Evolutionary conservation across 495 filamentous ascomycete genomes (phyloP).

Genomic region (Chaetomidium leptoderma): DNA sequence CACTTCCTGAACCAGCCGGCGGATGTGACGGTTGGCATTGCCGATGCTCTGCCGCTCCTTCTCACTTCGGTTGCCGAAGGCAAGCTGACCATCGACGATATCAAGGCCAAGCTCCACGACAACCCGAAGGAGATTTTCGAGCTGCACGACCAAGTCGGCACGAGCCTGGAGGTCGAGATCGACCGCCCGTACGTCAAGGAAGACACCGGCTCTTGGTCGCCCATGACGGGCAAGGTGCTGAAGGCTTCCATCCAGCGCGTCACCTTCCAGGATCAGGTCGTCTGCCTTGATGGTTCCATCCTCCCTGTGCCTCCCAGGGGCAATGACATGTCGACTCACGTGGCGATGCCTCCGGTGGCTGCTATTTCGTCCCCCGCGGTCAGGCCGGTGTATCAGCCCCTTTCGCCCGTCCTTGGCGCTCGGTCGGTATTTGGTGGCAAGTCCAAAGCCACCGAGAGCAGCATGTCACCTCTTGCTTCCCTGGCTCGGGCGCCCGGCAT

Average conservation of each 20-base stretch:
- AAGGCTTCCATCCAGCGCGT: conserved; percentile 73
- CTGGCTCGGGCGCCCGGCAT: conserved; percentile 21
- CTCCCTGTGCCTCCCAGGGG: conserved; percentile 55
- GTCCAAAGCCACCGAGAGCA: conserved; percentile 25
- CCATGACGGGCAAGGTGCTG: conserved; percentile 67
- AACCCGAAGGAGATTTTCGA: conserved; percentile 85
- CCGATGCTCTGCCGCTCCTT: conserved; percentile 71
- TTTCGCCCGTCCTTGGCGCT: conserved; percentile 27
- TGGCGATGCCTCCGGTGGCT: conserved; percentile 49
- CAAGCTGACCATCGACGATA: conserved; percentile 67
- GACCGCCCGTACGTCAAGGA: conserved; percentile 60
- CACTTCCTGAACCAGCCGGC: conserved; percentile 47
- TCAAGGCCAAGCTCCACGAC: conserved; percentile 66
- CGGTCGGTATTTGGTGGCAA: conserved; percentile 20
- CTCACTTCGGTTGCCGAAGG: conserved; percentile 76
- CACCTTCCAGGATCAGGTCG: conserved; percentile 70
- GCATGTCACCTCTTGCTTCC: conserved; percentile 16
- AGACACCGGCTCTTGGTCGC: conserved; percentile 60
- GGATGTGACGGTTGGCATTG: conserved; percentile 61
- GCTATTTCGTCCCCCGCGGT: conserved; percentile 48
- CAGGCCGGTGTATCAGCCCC: conserved; percentile 45
- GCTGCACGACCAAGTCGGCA: conserved; percentile 74
- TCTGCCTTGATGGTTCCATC: conserved; percentile 69
- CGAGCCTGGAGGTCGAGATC: conserved; percentile 72
- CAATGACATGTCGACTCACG: conserved; percentile 72